Conservation (phyloP, 352 stramenopile species). For the Thalassiosira sp. region DNA sequence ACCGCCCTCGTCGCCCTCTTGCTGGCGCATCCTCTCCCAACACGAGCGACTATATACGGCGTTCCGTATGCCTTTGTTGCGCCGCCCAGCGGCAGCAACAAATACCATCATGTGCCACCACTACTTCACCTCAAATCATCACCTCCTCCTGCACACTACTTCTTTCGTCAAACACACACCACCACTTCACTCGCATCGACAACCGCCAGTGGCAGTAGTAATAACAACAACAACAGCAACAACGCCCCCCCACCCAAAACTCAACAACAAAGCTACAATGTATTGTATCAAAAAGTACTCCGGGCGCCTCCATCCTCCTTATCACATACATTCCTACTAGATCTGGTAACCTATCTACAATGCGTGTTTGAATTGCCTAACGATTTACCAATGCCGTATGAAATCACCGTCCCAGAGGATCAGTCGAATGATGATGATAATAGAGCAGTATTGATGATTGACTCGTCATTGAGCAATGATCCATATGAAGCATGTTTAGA, state of each 20-base stretch:
- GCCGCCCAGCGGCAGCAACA: not conserved
- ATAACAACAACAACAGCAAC: not conserved
- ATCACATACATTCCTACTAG: conserved; percentile 58
- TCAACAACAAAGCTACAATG: conserved; percentile 29
- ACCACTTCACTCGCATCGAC: not conserved
- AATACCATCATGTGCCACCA: not conserved
- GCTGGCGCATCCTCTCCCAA: not conserved
- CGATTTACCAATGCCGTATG: conserved; percentile 75
- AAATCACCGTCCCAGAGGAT: conserved; percentile 34
- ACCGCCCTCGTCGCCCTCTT: not conserved
- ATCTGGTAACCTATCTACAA: conserved; percentile 70
- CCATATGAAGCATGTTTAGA: conserved; percentile 57
- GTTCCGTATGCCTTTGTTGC: not conserved
- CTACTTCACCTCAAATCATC: not conserved
- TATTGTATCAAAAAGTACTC: conserved; percentile 51
- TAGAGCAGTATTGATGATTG: conserved; percentile 58
- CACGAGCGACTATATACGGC: not conserved
- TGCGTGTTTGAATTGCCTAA: conserved; percentile 59
- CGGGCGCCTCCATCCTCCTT: conserved; percentile 6
- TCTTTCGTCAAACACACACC: not conserved
- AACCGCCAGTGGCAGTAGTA: not conserved
- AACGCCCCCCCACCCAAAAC: not conserved
- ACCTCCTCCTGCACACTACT: not conserved
- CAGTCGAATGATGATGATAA: conserved; percentile 28
- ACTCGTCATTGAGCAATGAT: conserved; percentile 70